Evolutionary conservation across 1,284 basidiomycete genomes (phyloP), one percentile per base, ranked within the genome.

Genomic region (Fomitiporia mediterranea): DNA sequence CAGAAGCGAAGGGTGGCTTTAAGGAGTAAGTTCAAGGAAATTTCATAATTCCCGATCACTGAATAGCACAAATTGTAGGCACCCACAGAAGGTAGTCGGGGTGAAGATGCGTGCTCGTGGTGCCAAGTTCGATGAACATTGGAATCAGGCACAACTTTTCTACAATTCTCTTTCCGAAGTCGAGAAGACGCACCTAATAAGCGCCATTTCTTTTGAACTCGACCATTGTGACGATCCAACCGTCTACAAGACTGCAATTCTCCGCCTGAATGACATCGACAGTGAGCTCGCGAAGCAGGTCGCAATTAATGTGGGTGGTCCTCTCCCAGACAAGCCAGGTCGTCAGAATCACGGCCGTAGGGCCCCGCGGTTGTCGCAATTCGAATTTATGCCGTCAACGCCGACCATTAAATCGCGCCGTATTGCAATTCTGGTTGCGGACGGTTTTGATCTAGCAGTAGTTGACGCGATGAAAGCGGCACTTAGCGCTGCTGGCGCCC

Each of bases 131-230:
- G 73, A 82, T 63, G 86, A 89, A 65, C 83, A 88, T 60, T 84
- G 69, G 63, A 78, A 75, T 54, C 84, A 88, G 66, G 79, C 89
- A 0, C 81, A 91, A 62, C 75, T 92, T 17, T 91, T 89, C 73
- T 85, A 81, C 71, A 93, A 94, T 72, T 92, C 89, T 13, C 76
- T 93, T 55, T 66, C 77, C 1, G 64, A 74, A 0, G 66, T 80
- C 54, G 91, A 94, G 73, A 82, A 85, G 69, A 61, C 71, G 5
- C 89, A 93, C 67, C 73, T 91, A 38, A 70, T 80, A 49, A 65
- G 68, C 3, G 89, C 88, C 1, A 75, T 89, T 58, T 80, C 82
- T 9, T 93, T 93, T 68, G 91, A 92, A 69, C 76, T 93, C 37
- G 81, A 80, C 53, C 87, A 91, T 64, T 89, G 87, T 69, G 82